phyloP scores from a whole-genome alignment of 2,329 filamentous ascomycete genomes.

The Pseudogymnoascus sp. region DNA sequence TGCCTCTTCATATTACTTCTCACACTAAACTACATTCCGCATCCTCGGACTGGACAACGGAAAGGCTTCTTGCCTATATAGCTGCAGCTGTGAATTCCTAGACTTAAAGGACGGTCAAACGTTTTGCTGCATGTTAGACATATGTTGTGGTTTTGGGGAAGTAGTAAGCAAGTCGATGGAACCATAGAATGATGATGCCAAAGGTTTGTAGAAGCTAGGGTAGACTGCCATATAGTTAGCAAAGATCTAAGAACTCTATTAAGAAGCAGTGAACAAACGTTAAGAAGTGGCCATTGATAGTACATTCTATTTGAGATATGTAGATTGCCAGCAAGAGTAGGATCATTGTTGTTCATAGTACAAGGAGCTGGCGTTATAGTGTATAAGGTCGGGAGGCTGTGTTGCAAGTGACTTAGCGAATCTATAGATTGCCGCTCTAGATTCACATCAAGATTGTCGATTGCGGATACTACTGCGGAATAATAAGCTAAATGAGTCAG shows the following conservation, averaged over 20 bases:
- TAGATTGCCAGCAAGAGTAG: constrained; percentile 11
- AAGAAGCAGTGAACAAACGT: too few relatives aligned
- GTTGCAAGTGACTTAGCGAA: too few relatives aligned
- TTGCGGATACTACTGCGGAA: too few relatives aligned
- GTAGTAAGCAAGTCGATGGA: constrained; percentile 76
- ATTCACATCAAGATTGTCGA: too few relatives aligned
- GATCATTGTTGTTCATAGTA: constrained; percentile 24
- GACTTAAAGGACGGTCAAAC: constrained; percentile 86
- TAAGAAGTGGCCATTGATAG: too few relatives aligned
- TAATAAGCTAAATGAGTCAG: too few relatives aligned
- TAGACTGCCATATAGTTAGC: too few relatives aligned
- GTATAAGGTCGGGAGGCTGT: too few relatives aligned
- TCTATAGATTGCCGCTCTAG: too few relatives aligned
- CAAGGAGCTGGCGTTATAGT: constrained; percentile 18
- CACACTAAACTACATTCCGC: constrained; percentile 97
- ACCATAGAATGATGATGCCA: constrained; percentile 83
- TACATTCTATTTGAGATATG: constrained; percentile 16
- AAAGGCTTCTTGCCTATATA: constrained; percentile 99
- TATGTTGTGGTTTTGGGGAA: constrained; percentile 93
- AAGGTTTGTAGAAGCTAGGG: too few relatives aligned
- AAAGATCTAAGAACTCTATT: too few relatives aligned
- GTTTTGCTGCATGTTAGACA: constrained; percentile 97
- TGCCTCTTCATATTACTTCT: constrained; percentile 99
- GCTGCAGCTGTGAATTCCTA: constrained; percentile 94
- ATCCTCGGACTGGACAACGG: constrained; percentile 88